These are phyloP conservation scores for Diaporthe capsici DNA, from an alignment of 2,329 filamentous ascomycete species.

Conservation along the genomic window DNA sequence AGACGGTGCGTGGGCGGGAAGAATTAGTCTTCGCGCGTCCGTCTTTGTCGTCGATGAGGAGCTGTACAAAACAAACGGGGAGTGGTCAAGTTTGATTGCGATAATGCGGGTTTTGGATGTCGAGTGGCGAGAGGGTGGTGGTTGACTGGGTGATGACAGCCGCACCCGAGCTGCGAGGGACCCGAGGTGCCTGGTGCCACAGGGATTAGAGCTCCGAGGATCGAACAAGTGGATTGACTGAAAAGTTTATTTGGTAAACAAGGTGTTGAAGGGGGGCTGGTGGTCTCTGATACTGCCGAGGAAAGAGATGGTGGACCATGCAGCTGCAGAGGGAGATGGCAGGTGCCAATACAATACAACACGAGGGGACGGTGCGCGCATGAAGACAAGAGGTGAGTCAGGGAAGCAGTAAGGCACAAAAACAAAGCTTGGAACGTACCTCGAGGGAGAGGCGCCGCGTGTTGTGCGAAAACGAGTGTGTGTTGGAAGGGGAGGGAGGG, in stretches of 20 bases:
- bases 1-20: neutral
- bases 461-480: constrained; percentile 7
- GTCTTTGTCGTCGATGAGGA: constrained; percentile 13
- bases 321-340: constrained; percentile 18
- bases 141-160: constrained; percentile 41
- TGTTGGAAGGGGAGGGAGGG: neutral
- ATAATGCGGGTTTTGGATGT: constrained; percentile 24
- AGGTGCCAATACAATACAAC: constrained; percentile 22
- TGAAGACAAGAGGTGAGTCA: neutral
- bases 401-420: neutral
- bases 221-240: constrained; percentile 14
- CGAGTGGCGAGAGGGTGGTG: constrained; percentile 28
- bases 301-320: constrained; percentile 27
- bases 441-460: constrained; percentile 16
- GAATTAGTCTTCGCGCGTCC: constrained; percentile 2
- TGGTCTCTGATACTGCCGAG: neutral
- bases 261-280: neutral
- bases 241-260: constrained; percentile 37
- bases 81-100: constrained; percentile 15
- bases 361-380: neutral
- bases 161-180: constrained; percentile 22
- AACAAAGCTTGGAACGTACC: constrained; percentile 22
- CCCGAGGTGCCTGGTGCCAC: constrained; percentile 32
- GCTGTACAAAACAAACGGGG: constrained; percentile 28
- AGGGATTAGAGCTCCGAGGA: constrained; percentile 38